Percentiles rank a stretch among this genome's conserved stretches.
These are phyloP conservation scores for Actinidia arguta DNA, from an alignment of 179 eudicot genomes.

Conservation along the genomic window DNA sequence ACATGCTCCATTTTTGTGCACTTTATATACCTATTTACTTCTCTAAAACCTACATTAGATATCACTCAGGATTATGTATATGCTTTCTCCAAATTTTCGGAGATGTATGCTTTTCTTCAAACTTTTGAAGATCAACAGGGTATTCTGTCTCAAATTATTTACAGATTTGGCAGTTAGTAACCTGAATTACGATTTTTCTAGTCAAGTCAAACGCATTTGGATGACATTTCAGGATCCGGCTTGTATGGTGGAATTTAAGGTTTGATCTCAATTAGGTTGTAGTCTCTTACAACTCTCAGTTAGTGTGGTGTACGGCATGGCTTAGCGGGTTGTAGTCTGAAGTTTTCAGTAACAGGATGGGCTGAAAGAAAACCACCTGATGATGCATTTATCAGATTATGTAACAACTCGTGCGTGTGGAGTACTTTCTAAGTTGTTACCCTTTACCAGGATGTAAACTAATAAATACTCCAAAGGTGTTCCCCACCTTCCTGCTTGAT, in stretches of 20 bases:
- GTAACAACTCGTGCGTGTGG: too few relatives aligned
- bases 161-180: neutral
- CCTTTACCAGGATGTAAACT: too few relatives aligned
- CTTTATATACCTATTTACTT: neutral
- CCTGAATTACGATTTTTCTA: neutral
- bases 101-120: too few relatives aligned
- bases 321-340: neutral
- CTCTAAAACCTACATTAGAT: neutral
- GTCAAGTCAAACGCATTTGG: neutral
- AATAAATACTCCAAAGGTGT: too few relatives aligned
- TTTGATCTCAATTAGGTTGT: neutral
- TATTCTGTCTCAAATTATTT: neutral
- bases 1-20: neutral
- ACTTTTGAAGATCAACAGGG: neutral
- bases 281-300: neutral
- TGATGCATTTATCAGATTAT: too few relatives aligned
- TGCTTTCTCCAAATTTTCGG: neutral
- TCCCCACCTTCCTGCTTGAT: too few relatives aligned
- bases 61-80: neutral
- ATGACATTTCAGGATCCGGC: neutral
- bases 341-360: neutral
- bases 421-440: too few relatives aligned
- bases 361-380: too few relatives aligned
- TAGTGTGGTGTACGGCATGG: neutral
- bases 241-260: neutral